Conservation (phyloP, 345 rosid species). For the Raphanus raphanistrum region DNA sequence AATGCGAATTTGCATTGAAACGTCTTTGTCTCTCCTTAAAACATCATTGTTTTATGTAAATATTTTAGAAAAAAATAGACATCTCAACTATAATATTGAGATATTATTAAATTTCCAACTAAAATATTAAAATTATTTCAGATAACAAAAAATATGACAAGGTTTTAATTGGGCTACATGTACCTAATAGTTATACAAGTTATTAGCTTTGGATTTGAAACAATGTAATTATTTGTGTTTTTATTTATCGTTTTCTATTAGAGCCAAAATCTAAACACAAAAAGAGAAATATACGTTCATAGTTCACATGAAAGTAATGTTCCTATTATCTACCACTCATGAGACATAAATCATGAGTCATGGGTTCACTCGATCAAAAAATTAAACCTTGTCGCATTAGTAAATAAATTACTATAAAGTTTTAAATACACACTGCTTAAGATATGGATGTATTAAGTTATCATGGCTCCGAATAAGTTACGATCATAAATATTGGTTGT, state of each 20-base stretch:
- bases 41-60: neutral
- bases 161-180: neutral
- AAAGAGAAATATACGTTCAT: neutral
- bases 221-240: neutral
- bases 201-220: neutral
- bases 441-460: constrained; percentile 17
- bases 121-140: neutral
- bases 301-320: constrained; percentile 23
- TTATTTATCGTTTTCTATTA: neutral
- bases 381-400: constrained; percentile 15
- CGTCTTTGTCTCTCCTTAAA: neutral
- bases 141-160: neutral
- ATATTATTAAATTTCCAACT: neutral
- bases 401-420: neutral
- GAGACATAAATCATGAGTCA: constrained; percentile 17
- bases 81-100: constrained; percentile 18
- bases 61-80: neutral
- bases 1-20: constrained; percentile 17
- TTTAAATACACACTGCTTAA: neutral
- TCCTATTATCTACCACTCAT: constrained; percentile 25
- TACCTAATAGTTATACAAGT: neutral
- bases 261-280: neutral
- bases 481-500: neutral
- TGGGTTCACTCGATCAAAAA: constrained; percentile 27
- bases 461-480: constrained; percentile 16